Percentiles rank a stretch among this genome's conserved stretches.
These are phyloP conservation scores for Myxozyma nipponensis DNA, from an alignment of 805 yeast genomes.

Conservation along the genomic window DNA sequence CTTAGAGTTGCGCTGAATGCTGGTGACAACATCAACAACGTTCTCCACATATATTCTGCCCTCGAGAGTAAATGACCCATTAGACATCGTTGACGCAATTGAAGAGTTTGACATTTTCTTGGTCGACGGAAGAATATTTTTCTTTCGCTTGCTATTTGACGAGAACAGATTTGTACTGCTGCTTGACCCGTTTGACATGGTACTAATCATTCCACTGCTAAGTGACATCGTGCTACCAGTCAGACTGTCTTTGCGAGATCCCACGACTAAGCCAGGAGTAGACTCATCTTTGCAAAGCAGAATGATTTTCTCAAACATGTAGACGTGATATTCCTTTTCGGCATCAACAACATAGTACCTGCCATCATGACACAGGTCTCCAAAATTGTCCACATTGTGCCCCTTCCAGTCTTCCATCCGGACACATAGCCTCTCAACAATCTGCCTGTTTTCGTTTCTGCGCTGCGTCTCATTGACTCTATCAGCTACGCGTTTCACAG, in stretches of 20 bases:
- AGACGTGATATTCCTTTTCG: conserved; percentile 86
- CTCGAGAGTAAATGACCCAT: conserved; percentile 51
- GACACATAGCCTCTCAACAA: conserved; percentile 61
- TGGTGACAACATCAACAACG: conserved; percentile 44
- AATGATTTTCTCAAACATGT: conserved; percentile 71
- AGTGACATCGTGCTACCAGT: background rate
- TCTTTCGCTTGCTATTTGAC: conserved; percentile 42
- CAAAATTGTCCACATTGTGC: conserved; percentile 70
- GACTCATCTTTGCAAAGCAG: conserved; percentile 59
- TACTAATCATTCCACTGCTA: background rate
- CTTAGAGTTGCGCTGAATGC: conserved; percentile 24
- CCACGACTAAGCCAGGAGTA: background rate
- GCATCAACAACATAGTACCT: conserved; percentile 47
- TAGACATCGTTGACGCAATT: background rate
- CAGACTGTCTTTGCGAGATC: background rate
- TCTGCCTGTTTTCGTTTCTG: conserved; percentile 76
- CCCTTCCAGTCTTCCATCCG: conserved; percentile 93
- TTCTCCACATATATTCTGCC: conserved; percentile 80
- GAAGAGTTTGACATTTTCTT: conserved; percentile 28
- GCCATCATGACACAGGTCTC: conserved; percentile 68
- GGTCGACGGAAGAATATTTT: conserved; percentile 48
- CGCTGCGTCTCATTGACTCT: conserved; percentile 93
- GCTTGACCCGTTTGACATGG: background rate
- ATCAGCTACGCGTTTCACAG: conserved; percentile 78
- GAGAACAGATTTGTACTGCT: background rate